A percentile compares a stretch with the other conserved stretches of the same genome.
These are phyloP conservation scores for Sophora flavescens DNA, from an alignment of 306 rosid species.

Conservation along the genomic window DNA sequence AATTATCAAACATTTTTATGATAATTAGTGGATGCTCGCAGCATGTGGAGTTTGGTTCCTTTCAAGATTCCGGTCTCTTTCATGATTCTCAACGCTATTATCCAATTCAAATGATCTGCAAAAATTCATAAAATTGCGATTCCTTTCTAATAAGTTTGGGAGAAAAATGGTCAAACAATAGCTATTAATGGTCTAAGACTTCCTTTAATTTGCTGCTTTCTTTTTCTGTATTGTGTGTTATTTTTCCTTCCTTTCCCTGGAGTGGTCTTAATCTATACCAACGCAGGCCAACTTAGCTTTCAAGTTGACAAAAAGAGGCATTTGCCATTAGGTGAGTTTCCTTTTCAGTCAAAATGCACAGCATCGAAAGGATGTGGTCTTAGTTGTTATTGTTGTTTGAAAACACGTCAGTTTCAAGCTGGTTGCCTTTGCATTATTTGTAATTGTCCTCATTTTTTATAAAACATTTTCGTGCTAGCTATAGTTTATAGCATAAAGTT, in stretches of 20 bases:
- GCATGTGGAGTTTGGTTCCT: slow-evolving; percentile 34
- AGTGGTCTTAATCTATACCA: slow-evolving; percentile 28
- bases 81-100: neutral
- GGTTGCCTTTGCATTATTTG: neutral
- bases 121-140: neutral
- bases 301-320: slow-evolving; percentile 34
- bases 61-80: slow-evolving; percentile 7
- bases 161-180: neutral
- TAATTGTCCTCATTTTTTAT: neutral
- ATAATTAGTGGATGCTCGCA: neutral
- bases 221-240: neutral
- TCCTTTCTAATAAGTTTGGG: slow-evolving; percentile 2
- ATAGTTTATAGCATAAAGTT: no score
- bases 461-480: no score
- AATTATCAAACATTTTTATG: neutral
- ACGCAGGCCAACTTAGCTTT: slow-evolving; percentile 10
- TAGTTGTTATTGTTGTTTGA: neutral
- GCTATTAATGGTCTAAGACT: neutral
- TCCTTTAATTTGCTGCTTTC: neutral
- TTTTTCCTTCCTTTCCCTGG: neutral
- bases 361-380: slow-evolving; percentile 30
- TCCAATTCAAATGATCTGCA: slow-evolving; percentile 7
- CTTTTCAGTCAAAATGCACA: neutral
- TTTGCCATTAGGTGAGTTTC: slow-evolving; percentile 11
- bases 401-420: slow-evolving; percentile 26